Evolutionary conservation across 2,329 filamentous ascomycete genomes (phyloP).

Genomic region (Sporothrix humicola): DNA sequence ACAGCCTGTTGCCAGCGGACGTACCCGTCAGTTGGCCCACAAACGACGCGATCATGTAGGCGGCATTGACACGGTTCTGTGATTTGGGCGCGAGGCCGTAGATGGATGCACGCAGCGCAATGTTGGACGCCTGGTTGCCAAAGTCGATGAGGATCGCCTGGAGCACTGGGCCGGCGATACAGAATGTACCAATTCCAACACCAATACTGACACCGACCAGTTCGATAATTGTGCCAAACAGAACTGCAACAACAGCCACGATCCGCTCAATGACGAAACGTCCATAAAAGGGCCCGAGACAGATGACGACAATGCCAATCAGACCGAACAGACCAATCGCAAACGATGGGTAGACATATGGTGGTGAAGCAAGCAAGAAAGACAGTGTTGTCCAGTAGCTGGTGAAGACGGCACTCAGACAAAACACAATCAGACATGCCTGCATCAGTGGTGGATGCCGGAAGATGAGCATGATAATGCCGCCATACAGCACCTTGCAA

Average conservation of each 20-base stretch:
- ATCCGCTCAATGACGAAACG: constrained; percentile 72
- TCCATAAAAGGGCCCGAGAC: constrained; percentile 71
- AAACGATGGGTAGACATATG: constrained; percentile 70
- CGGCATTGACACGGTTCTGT: constrained; percentile 78
- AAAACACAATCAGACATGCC: constrained; percentile 69
- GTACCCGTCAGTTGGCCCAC: constrained; percentile 76
- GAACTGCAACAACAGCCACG: constrained; percentile 69
- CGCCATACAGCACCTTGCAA: constrained; percentile 66
- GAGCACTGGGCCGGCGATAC: constrained; percentile 72
- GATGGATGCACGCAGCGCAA: constrained; percentile 73
- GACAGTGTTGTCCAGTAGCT: constrained; percentile 71
- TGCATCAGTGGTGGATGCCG: constrained; percentile 73
- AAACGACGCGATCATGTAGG: constrained; percentile 79
- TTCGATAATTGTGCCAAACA: constrained; percentile 65
- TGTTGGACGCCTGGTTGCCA: constrained; percentile 74
- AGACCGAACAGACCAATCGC: constrained; percentile 79
- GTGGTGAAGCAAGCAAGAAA: constrained; percentile 73
- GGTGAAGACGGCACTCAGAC: constrained; percentile 59
- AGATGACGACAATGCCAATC: constrained; percentile 73
- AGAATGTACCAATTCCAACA: constrained; percentile 69
- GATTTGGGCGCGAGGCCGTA: constrained; percentile 73
- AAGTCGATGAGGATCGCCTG: constrained; percentile 74
- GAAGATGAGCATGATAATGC: constrained; percentile 69
- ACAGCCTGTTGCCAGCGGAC: constrained; percentile 60
- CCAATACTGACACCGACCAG: constrained; percentile 69